These are phyloP conservation scores for Yarrowia phangngaensis DNA, from an alignment of 805 yeast genomes.

Conservation along the genomic window DNA sequence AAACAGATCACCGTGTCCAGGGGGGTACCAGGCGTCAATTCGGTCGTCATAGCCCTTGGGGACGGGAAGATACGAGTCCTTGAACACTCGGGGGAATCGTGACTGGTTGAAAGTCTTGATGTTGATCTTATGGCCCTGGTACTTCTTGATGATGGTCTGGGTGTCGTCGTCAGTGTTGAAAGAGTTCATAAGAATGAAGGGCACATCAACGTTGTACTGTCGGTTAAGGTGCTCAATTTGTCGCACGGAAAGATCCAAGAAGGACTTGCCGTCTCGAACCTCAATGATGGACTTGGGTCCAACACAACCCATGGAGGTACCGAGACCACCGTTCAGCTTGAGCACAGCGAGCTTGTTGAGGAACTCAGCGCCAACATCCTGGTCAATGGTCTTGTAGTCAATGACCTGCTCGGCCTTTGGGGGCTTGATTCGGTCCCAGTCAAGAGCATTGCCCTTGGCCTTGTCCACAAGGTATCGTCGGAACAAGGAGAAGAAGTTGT, in stretches of 20 bases:
- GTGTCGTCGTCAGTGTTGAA: slow-evolving; percentile 97
- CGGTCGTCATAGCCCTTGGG: slow-evolving; percentile 71
- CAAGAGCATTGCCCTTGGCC: slow-evolving; percentile 76
- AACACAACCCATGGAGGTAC: slow-evolving; percentile 99
- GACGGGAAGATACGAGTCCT: slow-evolving; percentile 94
- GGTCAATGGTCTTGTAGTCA: slow-evolving; percentile 57
- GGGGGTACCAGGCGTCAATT: slow-evolving; percentile 94
- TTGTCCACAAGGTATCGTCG: slow-evolving; percentile 88
- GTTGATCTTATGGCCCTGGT: slow-evolving; percentile 92
- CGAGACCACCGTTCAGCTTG: slow-evolving; percentile 96
- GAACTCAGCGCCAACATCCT: slow-evolving; percentile 43
- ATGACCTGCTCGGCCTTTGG: slow-evolving; percentile 89
- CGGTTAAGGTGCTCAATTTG: slow-evolving; percentile 95
- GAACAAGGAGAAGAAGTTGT: slow-evolving; percentile 85
- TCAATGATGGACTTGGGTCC: slow-evolving; percentile 98
- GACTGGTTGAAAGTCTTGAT: slow-evolving; percentile 97
- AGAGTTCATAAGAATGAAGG: slow-evolving; percentile 94
- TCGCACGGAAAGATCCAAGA: slow-evolving; percentile 90
- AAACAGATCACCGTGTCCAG: slow-evolving; percentile 98
- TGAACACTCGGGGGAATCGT: slow-evolving; percentile 91
- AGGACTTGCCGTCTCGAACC: slow-evolving; percentile 97
- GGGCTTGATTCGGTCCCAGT: slow-evolving; percentile 94
- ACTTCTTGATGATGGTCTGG: slow-evolving; percentile 89
- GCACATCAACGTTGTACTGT: slow-evolving; percentile 86
- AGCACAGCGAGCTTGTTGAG: slow-evolving; percentile 86